A percentile compares a stretch with the other conserved stretches of the same genome.
Conservation (phyloP, 1,284 basidiomycete species). For the Boletus calvinii region DNA sequence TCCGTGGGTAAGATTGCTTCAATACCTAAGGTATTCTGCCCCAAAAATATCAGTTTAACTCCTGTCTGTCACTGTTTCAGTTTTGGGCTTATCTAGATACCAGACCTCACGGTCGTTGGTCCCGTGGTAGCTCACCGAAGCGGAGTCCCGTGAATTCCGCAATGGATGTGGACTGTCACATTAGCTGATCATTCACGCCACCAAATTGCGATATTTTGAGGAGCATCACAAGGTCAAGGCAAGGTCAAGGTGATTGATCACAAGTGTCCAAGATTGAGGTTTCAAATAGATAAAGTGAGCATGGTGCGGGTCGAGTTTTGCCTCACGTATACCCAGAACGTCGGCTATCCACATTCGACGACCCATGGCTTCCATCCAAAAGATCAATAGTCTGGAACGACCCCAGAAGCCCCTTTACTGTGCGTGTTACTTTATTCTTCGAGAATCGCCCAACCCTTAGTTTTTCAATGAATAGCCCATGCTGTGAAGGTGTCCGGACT, state of each 20-base stretch:
- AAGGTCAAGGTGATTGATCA: conserved; percentile 1
- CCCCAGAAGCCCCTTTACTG: conserved; percentile 47
- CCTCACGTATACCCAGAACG: neutral
- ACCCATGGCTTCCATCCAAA: conserved; percentile 46
- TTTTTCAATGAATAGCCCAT: conserved; percentile 41
- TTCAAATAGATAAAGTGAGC: conserved; percentile 8
- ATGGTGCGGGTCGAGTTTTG: neutral
- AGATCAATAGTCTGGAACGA: conserved; percentile 49
- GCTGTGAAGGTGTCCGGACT: conserved; percentile 54
- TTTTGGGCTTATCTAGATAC: neutral
- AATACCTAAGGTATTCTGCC: conserved; percentile 4
- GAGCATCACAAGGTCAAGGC: neutral
- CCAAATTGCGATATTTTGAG: neutral
- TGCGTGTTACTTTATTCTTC: conserved; percentile 27
- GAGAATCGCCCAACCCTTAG: neutral
- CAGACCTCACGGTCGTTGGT: conserved; percentile 2
- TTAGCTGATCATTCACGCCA: neutral
- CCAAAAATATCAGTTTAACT: conserved; percentile 1
- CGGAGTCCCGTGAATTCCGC: neutral
- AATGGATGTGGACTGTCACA: conserved; percentile 1
- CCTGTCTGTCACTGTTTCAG: conserved; percentile 11
- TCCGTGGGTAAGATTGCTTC: conserved; percentile 13
- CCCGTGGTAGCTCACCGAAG: conserved; percentile 1
- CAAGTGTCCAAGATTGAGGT: neutral
- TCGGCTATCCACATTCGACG: neutral